Percentiles rank a stretch among this genome's conserved stretches.
Conservation (phyloP, 1,284 basidiomycete species). For the Malassezia restricta region DNA sequence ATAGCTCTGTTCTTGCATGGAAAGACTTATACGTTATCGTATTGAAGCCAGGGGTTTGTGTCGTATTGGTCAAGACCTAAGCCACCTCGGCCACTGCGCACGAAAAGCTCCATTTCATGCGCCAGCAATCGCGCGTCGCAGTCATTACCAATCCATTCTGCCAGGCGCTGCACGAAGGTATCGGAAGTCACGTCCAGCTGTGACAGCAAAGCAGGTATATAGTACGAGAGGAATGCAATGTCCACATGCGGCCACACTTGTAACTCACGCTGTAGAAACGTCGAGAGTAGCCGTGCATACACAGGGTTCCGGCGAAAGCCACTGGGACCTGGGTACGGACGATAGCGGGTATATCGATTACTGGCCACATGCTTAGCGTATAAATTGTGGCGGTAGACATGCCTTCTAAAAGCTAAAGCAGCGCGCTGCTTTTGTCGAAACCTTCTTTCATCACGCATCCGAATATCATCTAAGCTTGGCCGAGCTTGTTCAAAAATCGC, state of each 20-base stretch:
- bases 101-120: constrained; percentile 15
- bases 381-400: constrained; percentile 2
- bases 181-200: constrained; percentile 12
- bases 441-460: constrained; percentile 1
- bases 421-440: neutral
- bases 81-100: constrained; percentile 12
- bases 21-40: neutral
- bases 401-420: neutral
- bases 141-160: constrained; percentile 12
- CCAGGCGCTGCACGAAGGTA: constrained; percentile 3
- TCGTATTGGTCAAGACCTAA: constrained; percentile 15
- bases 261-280: constrained; percentile 13
- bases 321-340: constrained; percentile 7
- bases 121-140: constrained; percentile 6
- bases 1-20: neutral
- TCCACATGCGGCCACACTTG: constrained; percentile 17
- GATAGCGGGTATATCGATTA: constrained; percentile 13
- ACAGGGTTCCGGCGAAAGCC: constrained; percentile 8
- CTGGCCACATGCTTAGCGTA: constrained; percentile 15
- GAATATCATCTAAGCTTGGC: too few species aligned
- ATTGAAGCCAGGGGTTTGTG: constrained; percentile 14
- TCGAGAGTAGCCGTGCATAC: constrained; percentile 9
- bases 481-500: too few species aligned
- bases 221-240: constrained; percentile 8
- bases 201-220: constrained; percentile 15